Base-by-base conservation (phyloP, 2,329 filamentous ascomycete genomes). In the Aspergillus sergii region DNA sequence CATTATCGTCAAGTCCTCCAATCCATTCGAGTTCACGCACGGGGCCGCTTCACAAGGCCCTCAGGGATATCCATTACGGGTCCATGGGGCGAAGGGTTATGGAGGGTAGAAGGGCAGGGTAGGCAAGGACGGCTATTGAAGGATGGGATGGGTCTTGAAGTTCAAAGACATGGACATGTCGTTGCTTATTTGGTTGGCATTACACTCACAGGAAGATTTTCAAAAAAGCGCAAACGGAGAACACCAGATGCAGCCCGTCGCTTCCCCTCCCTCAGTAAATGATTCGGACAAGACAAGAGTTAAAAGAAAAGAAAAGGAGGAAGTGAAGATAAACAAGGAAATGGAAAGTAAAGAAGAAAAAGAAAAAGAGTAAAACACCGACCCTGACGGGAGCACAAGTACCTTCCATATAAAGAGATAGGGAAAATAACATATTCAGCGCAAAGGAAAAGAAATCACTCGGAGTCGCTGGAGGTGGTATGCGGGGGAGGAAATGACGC, bases 111-210 rank as follows among this genome's bases (percentile, higher is more conserved):
- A 53, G 50, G 43, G 46, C 14, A 36, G 30, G 32, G 51, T 8
- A 54, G 30, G 51, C n/a, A 36, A 28, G 32, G 51, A 36, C 51
- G 51, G 34, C 30, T 55, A 60, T 61, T 36, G 55, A 58, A 56
- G 50, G 50, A 60, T 36, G 63, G 61, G 55, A 46, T 39, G 61
- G 59, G 59, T 59, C 57, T 64, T 64, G 60, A 12, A 55, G 51
- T 55, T 41, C 62, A 67, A 71, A 65, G 69, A 71, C 66, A 72
- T 58, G 56, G 57, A 65, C 54, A 68, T 71, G 69, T 68, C 67
- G 67, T 71, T 71, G 67, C 68, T 69, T 68, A 72, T 71, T 71
- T 71, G 68, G 66, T 72, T 71, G 68, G 68, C 70, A 70, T 71
- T 71, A 72, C 69, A 71, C 71, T 70, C 69, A 72, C 69, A 70